These are phyloP conservation scores for Syzygium grande DNA, from an alignment of 345 rosid genomes.

Conservation along the genomic window DNA sequence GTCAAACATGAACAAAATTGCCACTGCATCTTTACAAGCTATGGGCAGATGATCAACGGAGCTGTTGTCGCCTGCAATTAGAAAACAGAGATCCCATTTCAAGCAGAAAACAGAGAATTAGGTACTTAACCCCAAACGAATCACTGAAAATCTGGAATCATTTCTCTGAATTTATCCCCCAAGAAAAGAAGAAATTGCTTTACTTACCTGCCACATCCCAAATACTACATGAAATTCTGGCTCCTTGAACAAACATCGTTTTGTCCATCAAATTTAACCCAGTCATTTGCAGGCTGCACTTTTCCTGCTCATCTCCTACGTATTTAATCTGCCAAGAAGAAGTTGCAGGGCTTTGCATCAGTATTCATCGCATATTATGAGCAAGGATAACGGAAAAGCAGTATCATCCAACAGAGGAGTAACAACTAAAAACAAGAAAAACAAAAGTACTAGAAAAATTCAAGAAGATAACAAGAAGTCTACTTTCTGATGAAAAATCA, in stretches of 20 bases:
- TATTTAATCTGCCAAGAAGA: slow-evolving; percentile 46
- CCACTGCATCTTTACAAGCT: slow-evolving; percentile 97
- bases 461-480: background rate
- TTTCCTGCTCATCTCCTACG: slow-evolving; percentile 73
- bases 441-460: background rate
- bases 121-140: background rate
- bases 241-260: slow-evolving; percentile 71
- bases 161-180: background rate
- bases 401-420: background rate
- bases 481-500: background rate
- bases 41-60: slow-evolving; percentile 77
- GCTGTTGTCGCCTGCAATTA: slow-evolving; percentile 44
- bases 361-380: background rate
- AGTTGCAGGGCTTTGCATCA: background rate
- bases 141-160: background rate
- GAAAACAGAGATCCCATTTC: background rate
- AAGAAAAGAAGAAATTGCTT: background rate
- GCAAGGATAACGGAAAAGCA: background rate
- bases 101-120: background rate
- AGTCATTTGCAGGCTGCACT: slow-evolving; percentile 54
- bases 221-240: slow-evolving; percentile 74
- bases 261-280: slow-evolving; percentile 89
- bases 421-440: background rate
- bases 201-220: slow-evolving; percentile 92
- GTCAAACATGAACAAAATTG: slow-evolving; percentile 95